A percentile compares a stretch with the other conserved stretches of the same genome.
These are phyloP conservation scores for Nitzschia sp. DNA, from an alignment of 108 stramenopile species.

Conservation along the genomic window DNA sequence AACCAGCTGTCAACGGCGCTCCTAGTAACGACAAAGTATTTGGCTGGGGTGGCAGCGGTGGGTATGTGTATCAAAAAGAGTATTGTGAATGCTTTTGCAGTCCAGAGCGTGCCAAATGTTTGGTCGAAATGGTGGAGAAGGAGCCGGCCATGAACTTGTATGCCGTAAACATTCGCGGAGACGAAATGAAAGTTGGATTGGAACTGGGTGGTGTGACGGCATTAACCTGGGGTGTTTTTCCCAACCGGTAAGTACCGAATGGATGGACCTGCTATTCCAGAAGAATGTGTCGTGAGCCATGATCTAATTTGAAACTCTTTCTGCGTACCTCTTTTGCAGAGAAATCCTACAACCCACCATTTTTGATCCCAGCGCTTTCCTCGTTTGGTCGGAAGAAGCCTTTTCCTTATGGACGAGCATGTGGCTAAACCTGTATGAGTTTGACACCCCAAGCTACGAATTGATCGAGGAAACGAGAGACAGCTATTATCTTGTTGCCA, in stretches of 20 bases:
- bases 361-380: slow-evolving; percentile 92
- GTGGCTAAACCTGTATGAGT: slow-evolving; percentile 93
- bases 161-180: slow-evolving; percentile 72
- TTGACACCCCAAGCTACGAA: slow-evolving; percentile 74
- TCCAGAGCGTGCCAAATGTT: slow-evolving; percentile 58
- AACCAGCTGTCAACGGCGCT: slow-evolving; percentile 90
- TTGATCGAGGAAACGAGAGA: slow-evolving; percentile 87
- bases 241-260: slow-evolving; percentile 46
- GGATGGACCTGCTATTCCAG: not conserved
- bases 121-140: slow-evolving; percentile 61
- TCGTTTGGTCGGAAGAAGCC: slow-evolving; percentile 93
- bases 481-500: slow-evolving; percentile 89
- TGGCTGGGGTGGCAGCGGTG: slow-evolving; percentile 95
- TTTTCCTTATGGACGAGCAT: slow-evolving; percentile 90
- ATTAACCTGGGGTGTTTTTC: slow-evolving; percentile 90
- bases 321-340: slow-evolving; percentile 19
- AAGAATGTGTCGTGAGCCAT: slow-evolving; percentile 37
- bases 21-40: slow-evolving; percentile 72
- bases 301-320: slow-evolving; percentile 47
- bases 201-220: slow-evolving; percentile 74
- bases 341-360: slow-evolving; percentile 97
- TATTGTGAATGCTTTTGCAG: slow-evolving; percentile 96
- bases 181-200: slow-evolving; percentile 52
- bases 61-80: slow-evolving; percentile 94
- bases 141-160: slow-evolving; percentile 74